Evolutionary conservation across 345 rosid genomes (phyloP).

Genomic region (Microcos paniculata): DNA sequence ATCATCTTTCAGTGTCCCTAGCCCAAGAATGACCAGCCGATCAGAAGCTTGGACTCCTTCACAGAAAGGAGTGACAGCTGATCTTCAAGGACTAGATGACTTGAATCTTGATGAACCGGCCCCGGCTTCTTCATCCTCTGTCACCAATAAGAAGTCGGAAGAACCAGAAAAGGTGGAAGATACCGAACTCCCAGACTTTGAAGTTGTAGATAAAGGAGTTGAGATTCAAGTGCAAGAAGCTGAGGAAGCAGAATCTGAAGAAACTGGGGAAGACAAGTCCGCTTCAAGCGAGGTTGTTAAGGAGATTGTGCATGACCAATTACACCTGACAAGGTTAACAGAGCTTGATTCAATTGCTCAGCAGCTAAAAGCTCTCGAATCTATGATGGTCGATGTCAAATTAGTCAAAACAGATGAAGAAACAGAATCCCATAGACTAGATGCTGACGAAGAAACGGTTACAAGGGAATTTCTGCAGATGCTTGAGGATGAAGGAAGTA

Average conservation of each 20-base stretch:
- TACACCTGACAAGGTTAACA: slow-evolving; percentile 54
- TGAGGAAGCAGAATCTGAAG: slow-evolving; percentile 43
- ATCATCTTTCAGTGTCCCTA: slow-evolving; percentile 81
- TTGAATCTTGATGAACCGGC: slow-evolving; percentile 84
- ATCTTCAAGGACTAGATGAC: slow-evolving; percentile 79
- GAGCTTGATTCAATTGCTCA: slow-evolving; percentile 89
- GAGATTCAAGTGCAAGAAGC: slow-evolving; percentile 63
- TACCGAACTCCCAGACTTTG: slow-evolving; percentile 69
- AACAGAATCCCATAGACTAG: slow-evolving; percentile 61
- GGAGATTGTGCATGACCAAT: slow-evolving; percentile 63
- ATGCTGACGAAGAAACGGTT: slow-evolving; percentile 79
- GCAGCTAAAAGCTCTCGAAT: slow-evolving; percentile 92
- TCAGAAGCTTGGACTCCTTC: slow-evolving; percentile 73
- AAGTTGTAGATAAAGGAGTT: slow-evolving; percentile 84
- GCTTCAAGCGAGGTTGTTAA: slow-evolving; percentile 62
- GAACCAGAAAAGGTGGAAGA: slow-evolving; percentile 59
- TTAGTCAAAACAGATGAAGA: slow-evolving; percentile 39
- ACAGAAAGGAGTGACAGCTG: slow-evolving; percentile 32
- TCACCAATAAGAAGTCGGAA: slow-evolving; percentile 32
- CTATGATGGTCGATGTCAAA: slow-evolving; percentile 66
- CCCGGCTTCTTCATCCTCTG: slow-evolving; percentile 28
- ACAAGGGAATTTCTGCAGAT: slow-evolving; percentile 85
- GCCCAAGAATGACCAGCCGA: slow-evolving; percentile 73
- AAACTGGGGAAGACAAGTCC: slow-evolving; percentile 40
- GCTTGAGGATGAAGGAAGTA: slow-evolving; percentile 69